These are phyloP conservation scores for Alternaria burnsii DNA, from an alignment of 2,329 filamentous ascomycete species.

Conservation along the genomic window DNA sequence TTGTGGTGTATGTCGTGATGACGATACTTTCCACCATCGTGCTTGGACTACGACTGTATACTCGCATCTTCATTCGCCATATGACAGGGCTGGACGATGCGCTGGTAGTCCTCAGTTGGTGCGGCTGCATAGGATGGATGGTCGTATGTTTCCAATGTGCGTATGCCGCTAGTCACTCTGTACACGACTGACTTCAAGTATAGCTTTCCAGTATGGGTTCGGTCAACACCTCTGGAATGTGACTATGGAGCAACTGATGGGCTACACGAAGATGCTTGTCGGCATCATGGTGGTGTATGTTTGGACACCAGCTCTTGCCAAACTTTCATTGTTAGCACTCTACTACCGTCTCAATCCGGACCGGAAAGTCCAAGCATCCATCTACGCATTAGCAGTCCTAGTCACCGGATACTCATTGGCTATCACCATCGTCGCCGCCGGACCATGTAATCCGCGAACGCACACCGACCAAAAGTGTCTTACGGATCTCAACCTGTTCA, in stretches of 20 bases:
- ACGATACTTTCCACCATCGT: slow-evolving; percentile 22
- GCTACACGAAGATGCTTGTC: slow-evolving; percentile 23
- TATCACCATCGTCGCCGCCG: slow-evolving; percentile 28
- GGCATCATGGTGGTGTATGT: slow-evolving; percentile 29
- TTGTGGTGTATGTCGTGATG: slow-evolving; percentile 22
- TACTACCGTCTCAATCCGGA: slow-evolving; percentile 29
- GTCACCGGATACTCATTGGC: slow-evolving; percentile 28
- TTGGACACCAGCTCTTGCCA: slow-evolving; percentile 33
- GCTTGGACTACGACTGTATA: slow-evolving; percentile 26
- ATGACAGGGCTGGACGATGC: slow-evolving; percentile 24
- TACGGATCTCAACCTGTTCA: slow-evolving; percentile 27
- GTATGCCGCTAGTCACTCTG: background rate
- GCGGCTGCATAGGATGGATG: slow-evolving; percentile 28
- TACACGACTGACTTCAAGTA: slow-evolving; percentile 1
- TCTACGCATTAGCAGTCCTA: slow-evolving; percentile 24
- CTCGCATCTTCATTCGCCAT: slow-evolving; percentile 21
- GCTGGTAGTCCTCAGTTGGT: slow-evolving; percentile 24
- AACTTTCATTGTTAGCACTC: slow-evolving; percentile 30
- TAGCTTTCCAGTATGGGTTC: slow-evolving; percentile 31
- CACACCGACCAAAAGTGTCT: slow-evolving; percentile 25
- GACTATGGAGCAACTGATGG: slow-evolving; percentile 12
- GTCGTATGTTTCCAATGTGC: slow-evolving; percentile 20
- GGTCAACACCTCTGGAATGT: slow-evolving; percentile 32
- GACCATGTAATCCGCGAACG: slow-evolving; percentile 26
- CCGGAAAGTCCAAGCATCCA: slow-evolving; percentile 13